Conservation (phyloP, 2,329 filamentous ascomycete genomes). For the Arthrobotrys conoides region DNA sequence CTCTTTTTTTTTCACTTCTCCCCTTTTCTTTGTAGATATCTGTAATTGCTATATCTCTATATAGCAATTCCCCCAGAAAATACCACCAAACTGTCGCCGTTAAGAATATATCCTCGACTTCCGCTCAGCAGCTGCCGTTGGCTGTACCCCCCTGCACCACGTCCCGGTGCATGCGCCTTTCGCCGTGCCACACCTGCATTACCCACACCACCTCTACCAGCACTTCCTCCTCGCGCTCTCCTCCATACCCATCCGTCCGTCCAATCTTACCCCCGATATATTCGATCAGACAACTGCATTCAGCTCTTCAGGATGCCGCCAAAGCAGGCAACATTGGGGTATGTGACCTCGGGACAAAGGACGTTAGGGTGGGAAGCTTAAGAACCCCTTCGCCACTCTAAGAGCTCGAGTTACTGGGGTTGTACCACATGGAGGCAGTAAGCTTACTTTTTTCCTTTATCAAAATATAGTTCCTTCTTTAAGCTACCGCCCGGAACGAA, state of each 20-base stretch:
- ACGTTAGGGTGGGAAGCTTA: constrained; percentile 62
- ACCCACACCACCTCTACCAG: constrained; percentile 1
- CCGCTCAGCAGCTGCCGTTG: constrained; percentile 38
- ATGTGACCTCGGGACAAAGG: constrained; percentile 62
- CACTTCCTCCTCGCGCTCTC: constrained; percentile 25
- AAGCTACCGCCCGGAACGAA: constrained; percentile 63
- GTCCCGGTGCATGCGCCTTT: constrained; percentile 25
- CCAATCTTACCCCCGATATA: constrained; percentile 19
- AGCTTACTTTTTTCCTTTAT: not conserved
- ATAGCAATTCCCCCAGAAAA: constrained; percentile 40
- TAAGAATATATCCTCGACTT: constrained; percentile 28
- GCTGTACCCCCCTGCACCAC: constrained; percentile 38
- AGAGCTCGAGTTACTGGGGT: constrained; percentile 6
- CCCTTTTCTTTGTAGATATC: constrained; percentile 11
- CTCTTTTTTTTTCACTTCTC: constrained; percentile 12
- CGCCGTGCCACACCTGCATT: constrained; percentile 32
- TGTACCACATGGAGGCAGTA: not conserved
- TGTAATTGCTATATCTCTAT: constrained; percentile 26
- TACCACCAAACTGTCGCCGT: constrained; percentile 56
- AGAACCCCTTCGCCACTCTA: constrained; percentile 6
- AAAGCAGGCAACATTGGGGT: constrained; percentile 64
- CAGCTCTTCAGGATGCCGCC: constrained; percentile 54
- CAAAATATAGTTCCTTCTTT: constrained; percentile 60
- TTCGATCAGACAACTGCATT: constrained; percentile 5
- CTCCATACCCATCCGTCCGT: constrained; percentile 15